phyloP scores from a whole-genome alignment of 768 basidiomycete genomes.

The Galerina marginata region DNA sequence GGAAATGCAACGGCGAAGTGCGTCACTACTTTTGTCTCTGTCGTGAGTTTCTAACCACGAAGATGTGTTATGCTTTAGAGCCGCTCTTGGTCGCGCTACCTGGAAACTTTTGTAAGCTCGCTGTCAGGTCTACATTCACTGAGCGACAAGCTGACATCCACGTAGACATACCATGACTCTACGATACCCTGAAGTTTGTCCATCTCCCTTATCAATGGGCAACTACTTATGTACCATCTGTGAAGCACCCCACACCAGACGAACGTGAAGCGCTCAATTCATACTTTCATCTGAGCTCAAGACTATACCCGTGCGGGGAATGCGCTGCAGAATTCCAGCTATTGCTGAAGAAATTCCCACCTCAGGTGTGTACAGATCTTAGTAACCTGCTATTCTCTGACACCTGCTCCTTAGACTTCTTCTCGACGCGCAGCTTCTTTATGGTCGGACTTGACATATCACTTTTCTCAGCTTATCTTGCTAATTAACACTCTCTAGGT shows the following conservation, averaged over 20 bases:
- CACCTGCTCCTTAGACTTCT: slow-evolving; percentile 62
- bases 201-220: not conserved
- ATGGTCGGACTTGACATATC: slow-evolving; percentile 53
- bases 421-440: slow-evolving; percentile 82
- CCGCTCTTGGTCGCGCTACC: slow-evolving; percentile 85
- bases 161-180: slow-evolving; percentile 91
- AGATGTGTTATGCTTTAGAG: slow-evolving; percentile 49
- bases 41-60: slow-evolving; percentile 4
- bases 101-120: slow-evolving; percentile 81
- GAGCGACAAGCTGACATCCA: not conserved
- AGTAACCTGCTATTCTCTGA: not conserved
- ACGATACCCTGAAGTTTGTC: slow-evolving; percentile 81
- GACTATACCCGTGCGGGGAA: slow-evolving; percentile 96
- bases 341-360: slow-evolving; percentile 82
- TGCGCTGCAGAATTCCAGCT: slow-evolving; percentile 90
- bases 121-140: not conserved
- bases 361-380: slow-evolving; percentile 62
- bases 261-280: slow-evolving; percentile 83
- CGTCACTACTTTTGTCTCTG: slow-evolving; percentile 29
- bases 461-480: not conserved
- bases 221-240: not conserved
- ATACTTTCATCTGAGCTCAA: slow-evolving; percentile 85
- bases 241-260: slow-evolving; percentile 78
- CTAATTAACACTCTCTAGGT: slow-evolving; percentile 45
- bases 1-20: slow-evolving; percentile 94